Evolutionary conservation across 345 rosid genomes (phyloP), one percentile per base, ranked within the genome.

Genomic region (Populus euphratica): DNA sequence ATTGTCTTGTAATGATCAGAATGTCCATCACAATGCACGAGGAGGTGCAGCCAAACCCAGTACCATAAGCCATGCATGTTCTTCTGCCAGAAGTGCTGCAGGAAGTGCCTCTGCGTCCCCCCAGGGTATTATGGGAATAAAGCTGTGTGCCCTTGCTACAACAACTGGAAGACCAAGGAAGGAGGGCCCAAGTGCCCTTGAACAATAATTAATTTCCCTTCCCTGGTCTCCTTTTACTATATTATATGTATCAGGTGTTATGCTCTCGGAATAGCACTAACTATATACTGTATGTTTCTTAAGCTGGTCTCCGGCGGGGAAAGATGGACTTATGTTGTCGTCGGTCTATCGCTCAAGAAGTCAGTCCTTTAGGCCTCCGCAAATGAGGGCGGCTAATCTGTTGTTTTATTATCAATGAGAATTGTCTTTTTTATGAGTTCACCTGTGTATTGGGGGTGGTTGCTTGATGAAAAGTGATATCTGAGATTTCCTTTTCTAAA

Each of bases 21-120:
- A 75, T 92, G 96, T 71, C 89, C 90, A 16, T 77, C 86, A 21
- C 81, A 83, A 68, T 81, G 83, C 73, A 6, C 77, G 77, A 81
- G 79, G 77, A 76, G 83, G 65, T 81, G 83, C 74, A 47, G 80
- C 67, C n/a, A 27, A 77, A 81, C 83, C 36, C 80, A 65, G 70
- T 76, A 81, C 77, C 83, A 72, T 67, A 81, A 81, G 83, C 83
- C 83, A 21, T 81, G 83, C 83, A 81, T 81, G 83, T 81, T 81
- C 77, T 81, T 76, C 70, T 81, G 83, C 50, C 83, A 81, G 70
- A 81, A 76, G 27, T 81, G 83, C 21, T 81, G 83, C 83, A 59
- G 54, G 14, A 81, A 81, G 35, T 81, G 83, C 70, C 63, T 81
- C 25, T 81, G 83, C 49, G 83, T 81, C 21, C 83, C 83, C 14